Base-by-base conservation (phyloP, 345 rosid species). In the Alliaria petiolata region DNA sequence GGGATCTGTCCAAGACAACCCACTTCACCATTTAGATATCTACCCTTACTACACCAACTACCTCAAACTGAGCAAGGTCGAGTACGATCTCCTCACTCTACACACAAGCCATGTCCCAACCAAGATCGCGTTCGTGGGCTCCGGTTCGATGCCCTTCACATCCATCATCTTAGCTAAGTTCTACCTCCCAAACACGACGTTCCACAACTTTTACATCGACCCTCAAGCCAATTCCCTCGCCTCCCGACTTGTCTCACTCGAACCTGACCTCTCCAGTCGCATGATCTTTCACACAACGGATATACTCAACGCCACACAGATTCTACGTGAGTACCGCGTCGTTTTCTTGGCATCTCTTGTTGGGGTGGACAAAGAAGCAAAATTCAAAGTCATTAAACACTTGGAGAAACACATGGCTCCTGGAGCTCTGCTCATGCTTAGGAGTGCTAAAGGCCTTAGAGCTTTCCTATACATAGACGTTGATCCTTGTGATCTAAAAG, bases 311-410 rank as follows among this genome's bases (percentile, higher is more conserved):
- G 62, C 28, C 30, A 35, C 62, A 35, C 30, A 57, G 44, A 35
- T 36, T 17, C 44, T 57, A 19, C 28, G 62, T 57, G 62, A 57
- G 6, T 57, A 34, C 62, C 44, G 35, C 10, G 44, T 57, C 4
- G 28, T 57, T 57, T 57, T 57, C 44, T 57, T 57, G 44, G 62
- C 62, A 6, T 36, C 62, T 36, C 44, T 57, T 35, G 62, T 57
- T 35, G 44, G 62, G 10, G 28, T 19, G 25, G 62, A 35, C 8
- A 35, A 17, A 57, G 62, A 57, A 31, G 62, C 43, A 17, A 57
- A 57, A 35, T 10, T 57, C 44, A 57, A 57, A 57, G 62, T 57
- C 44, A 57, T 19, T 19, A 6, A 57, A 35, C 62, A 57, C 44
- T 57, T 57, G 62, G 44, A 19, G 26, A 57, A 57, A 19, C 43